Percentiles rank a stretch among this genome's conserved stretches.
These are phyloP conservation scores for Coleophoma cylindrospora DNA, from an alignment of 2,329 filamentous ascomycete genomes.

Conservation along the genomic window DNA sequence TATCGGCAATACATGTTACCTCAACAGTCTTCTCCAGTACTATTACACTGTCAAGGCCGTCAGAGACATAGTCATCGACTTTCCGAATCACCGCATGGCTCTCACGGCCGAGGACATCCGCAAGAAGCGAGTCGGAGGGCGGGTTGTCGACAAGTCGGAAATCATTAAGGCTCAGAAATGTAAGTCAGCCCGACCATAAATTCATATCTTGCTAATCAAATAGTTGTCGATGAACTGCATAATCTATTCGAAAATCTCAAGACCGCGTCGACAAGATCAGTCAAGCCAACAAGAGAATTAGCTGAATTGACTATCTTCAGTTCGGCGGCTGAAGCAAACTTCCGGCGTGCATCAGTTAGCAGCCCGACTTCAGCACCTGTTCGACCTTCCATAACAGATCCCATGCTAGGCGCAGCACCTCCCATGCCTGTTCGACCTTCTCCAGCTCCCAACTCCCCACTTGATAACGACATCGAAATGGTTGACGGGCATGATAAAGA, in stretches of 20 bases:
- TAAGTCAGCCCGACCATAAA: constrained; percentile 40
- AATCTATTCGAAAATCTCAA: constrained; percentile 68
- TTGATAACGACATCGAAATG: constrained; percentile 27
- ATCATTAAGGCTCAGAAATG: constrained; percentile 65
- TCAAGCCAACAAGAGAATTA: constrained; percentile 70
- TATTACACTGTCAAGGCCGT: constrained; percentile 84
- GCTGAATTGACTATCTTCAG: constrained; percentile 74
- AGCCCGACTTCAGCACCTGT: constrained; percentile 26
- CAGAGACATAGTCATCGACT: constrained; percentile 73
- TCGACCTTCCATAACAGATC: constrained; percentile 14
- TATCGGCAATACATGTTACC: constrained; percentile 95
- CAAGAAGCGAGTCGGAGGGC: constrained; percentile 69
- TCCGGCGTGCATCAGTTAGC: constrained; percentile 40
- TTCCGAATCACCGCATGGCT: constrained; percentile 66
- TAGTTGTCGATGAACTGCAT: constrained; percentile 71
- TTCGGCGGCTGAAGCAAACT: constrained; percentile 46
- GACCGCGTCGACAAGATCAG: constrained; percentile 52
- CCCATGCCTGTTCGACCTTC: constrained; percentile 13
- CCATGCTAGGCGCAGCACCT: constrained; percentile 21
- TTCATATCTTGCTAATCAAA: neutral
- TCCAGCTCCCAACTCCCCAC: constrained; percentile 6
- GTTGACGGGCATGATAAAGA: constrained; percentile 15
- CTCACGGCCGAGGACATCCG: constrained; percentile 58
- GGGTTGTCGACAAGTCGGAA: constrained; percentile 55
- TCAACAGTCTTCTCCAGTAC: constrained; percentile 95